Base-by-base conservation (phyloP, 345 rosid genomes). In the Brassica cretica region DNA sequence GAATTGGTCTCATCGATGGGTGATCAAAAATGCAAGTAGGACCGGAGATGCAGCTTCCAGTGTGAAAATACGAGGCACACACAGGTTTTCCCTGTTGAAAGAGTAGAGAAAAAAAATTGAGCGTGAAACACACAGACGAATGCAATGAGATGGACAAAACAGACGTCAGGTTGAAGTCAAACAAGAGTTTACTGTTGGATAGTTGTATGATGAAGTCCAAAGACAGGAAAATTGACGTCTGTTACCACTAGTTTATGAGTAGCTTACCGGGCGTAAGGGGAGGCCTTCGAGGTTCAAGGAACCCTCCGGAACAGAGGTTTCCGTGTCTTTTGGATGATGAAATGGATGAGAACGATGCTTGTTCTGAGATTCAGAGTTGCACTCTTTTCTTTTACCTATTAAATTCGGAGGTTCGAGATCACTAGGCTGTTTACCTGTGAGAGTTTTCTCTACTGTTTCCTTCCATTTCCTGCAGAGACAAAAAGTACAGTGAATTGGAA, bases 11-110 rank as follows among this genome's bases (percentile, higher is more conserved):
- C 67, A 64, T 32, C 21, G 12, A 32, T 37, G 67, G 67, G 32
- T 64, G 67, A 64, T 64, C 67, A 64, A 64, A 64, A 2, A 7
- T 32, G 8, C 67, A 64, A 32, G 67, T 64, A 32, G 67, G 4
- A 63, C 41, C 41, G 2, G 41, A n/a, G 41, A 16, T 60, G 64
- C 65, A 61, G 1, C 0, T 61, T 60, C 64, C 64, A 60, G 32
- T 60, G 32, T 10, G 8, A 60, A 24, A 60, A 25, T 60, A 60
- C 15, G 14, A 11, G 64, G 64, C 7, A 25, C 64, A 60, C 33
- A 60, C 15, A 60, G 33, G 64, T 1, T 24, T 24, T 60, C 64
- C 64, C 64, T 60, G 64, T 24, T 6, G 32, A 60, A 60, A 24
- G 32, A 24, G 10, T 16, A 53, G 7, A 60, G 12, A 8, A 59